A percentile compares a stretch with the other conserved stretches of the same genome.
phyloP scores from a whole-genome alignment of 2,329 filamentous ascomycete genomes.

The Fusarium newnesense region DNA sequence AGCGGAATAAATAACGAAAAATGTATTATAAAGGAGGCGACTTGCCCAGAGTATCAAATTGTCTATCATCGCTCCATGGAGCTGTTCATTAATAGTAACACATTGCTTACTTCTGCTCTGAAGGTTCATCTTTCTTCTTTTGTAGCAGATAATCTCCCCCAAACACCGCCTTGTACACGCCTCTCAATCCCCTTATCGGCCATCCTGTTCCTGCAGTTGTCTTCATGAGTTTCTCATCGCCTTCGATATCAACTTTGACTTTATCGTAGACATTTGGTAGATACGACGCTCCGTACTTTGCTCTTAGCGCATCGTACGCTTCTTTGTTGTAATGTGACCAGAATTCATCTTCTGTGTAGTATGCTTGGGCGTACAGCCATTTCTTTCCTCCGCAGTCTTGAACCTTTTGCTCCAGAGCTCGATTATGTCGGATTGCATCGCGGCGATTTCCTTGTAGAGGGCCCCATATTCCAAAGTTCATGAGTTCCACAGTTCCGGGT shows the following conservation, averaged over 20 bases:
- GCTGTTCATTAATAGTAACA: constrained; percentile 11
- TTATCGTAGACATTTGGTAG: constrained; percentile 76
- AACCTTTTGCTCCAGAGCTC: constrained; percentile 68
- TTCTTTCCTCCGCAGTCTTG: constrained; percentile 72
- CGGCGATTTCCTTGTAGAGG: constrained; percentile 54
- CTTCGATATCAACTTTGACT: constrained; percentile 62
- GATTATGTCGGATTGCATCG: constrained; percentile 65
- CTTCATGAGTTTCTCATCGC: constrained; percentile 45
- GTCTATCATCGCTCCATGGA: constrained; percentile 15
- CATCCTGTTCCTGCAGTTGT: constrained; percentile 51
- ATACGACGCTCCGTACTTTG: constrained; percentile 67
- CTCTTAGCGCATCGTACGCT: constrained; percentile 68
- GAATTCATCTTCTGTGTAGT: constrained; percentile 75
- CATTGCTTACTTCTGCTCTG: constrained; percentile 13
- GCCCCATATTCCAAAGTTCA: constrained; percentile 75
- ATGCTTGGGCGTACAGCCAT: constrained; percentile 76
- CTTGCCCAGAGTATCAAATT: constrained; percentile 32
- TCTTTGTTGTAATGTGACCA: constrained; percentile 70
- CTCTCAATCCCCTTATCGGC: constrained; percentile 58
- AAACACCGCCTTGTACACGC: constrained; percentile 56
- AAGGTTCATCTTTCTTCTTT: constrained; percentile 38
- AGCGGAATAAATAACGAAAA: constrained; percentile 37
- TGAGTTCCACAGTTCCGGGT: constrained; percentile 53
- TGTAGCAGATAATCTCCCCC: constrained; percentile 60
- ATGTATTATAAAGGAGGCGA: constrained; percentile 1